A percentile compares a stretch with the other conserved stretches of the same genome.
Conservation (phyloP, 768 basidiomycete species). For the Collybia sordida region DNA sequence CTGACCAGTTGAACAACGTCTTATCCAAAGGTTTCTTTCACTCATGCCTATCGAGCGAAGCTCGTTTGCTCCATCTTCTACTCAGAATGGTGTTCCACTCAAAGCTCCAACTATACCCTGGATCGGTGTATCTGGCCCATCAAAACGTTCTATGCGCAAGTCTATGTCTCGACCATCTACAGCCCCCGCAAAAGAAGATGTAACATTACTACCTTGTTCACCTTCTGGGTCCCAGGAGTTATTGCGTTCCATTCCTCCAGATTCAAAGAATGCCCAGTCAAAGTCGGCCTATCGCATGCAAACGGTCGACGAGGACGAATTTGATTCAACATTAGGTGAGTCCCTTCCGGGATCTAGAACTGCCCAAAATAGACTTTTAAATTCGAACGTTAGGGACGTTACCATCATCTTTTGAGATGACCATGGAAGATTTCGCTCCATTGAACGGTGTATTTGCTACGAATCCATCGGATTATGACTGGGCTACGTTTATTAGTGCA, state of each 20-base stretch:
- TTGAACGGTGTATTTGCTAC: slow-evolving; percentile 4
- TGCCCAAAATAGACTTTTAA: neutral
- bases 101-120: slow-evolving; percentile 1
- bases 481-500: slow-evolving; percentile 74
- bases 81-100: neutral
- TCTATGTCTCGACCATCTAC: slow-evolving; percentile 31
- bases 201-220: slow-evolving; percentile 40
- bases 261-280: neutral
- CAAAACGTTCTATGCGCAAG: slow-evolving; percentile 20
- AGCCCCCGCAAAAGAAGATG: slow-evolving; percentile 41
- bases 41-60: neutral
- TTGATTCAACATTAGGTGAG: slow-evolving; percentile 16
- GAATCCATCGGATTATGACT: slow-evolving; percentile 45
- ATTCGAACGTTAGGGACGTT: slow-evolving; percentile 10
- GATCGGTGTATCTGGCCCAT: neutral
- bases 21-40: neutral
- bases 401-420: slow-evolving; percentile 17
- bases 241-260: neutral
- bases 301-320: slow-evolving; percentile 22
- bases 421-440: slow-evolving; percentile 4
- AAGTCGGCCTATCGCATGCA: slow-evolving; percentile 18
- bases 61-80: neutral
- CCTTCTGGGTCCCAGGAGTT: slow-evolving; percentile 15
- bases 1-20: neutral
- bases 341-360: neutral